These are phyloP conservation scores for Westerdykella ornata DNA, from an alignment of 2,329 filamentous ascomycete species.

Conservation along the genomic window DNA sequence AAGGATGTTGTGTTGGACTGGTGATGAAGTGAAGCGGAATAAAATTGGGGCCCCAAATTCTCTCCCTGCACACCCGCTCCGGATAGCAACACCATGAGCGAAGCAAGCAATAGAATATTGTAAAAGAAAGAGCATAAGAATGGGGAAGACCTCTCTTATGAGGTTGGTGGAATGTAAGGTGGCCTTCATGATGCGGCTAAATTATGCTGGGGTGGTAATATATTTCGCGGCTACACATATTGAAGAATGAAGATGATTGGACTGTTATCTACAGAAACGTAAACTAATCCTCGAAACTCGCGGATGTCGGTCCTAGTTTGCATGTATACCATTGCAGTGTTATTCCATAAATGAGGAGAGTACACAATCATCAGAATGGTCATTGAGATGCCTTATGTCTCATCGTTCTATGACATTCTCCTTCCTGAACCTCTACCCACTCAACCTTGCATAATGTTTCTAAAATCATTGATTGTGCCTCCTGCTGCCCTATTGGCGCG, in stretches of 20 bases:
- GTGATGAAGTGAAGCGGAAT: background rate
- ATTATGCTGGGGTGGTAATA: constrained; percentile 10
- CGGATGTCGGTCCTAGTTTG: constrained; percentile 1
- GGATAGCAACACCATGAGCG: background rate
- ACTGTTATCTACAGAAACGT: background rate
- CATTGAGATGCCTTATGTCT: too few relatives aligned
- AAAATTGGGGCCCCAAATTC: background rate
- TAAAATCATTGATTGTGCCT: too few relatives aligned
- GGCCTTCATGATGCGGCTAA: constrained; percentile 20
- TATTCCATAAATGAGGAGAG: too few relatives aligned
- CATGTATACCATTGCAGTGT: too few relatives aligned
- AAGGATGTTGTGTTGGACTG: background rate
- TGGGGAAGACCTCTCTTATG: background rate
- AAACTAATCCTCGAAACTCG: constrained; percentile 3
- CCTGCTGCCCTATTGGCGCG: background rate
- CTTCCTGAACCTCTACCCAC: too few relatives aligned
- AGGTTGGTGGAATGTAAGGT: constrained; percentile 11
- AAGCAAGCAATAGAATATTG: background rate
- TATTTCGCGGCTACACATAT: constrained; percentile 8
- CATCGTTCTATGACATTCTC: too few relatives aligned
- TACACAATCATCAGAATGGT: background rate
- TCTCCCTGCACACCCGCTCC: background rate
- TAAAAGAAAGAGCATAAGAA: background rate
- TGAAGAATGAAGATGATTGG: background rate
- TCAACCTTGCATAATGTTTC: too few relatives aligned